Conservation (phyloP, 768 basidiomycete species). For the Tephrocybe sp. region DNA sequence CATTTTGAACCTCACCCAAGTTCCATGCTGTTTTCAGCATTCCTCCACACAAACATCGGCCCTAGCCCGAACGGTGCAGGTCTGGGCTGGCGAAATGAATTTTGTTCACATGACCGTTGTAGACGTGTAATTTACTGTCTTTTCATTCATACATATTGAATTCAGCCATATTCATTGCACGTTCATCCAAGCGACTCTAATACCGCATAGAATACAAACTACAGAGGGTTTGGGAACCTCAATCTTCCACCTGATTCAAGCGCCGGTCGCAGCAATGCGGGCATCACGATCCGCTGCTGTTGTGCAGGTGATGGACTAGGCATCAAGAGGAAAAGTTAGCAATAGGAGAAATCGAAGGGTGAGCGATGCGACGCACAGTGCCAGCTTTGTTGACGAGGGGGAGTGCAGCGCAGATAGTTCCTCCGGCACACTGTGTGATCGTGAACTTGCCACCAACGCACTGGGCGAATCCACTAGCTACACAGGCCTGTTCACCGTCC, state of each 20-base stretch:
- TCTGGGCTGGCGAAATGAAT: too few species aligned
- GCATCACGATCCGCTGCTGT: slow-evolving; percentile 18
- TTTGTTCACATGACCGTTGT: too few species aligned
- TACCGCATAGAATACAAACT: not conserved
- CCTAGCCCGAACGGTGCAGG: too few species aligned
- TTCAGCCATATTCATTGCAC: not conserved
- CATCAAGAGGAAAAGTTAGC: not conserved
- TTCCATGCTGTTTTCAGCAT: too few species aligned
- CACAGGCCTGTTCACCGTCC: slow-evolving; percentile 21
- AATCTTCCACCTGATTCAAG: slow-evolving; percentile 4
- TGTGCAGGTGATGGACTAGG: slow-evolving; percentile 17
- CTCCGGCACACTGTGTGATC: slow-evolving; percentile 27
- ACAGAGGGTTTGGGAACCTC: not conserved
- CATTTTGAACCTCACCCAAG: too few species aligned
- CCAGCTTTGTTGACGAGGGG: slow-evolving; percentile 29
- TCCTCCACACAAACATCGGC: too few species aligned
- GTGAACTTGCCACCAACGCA: slow-evolving; percentile 23
- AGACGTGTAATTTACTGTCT: too few species aligned
- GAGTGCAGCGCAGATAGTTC: slow-evolving; percentile 28
- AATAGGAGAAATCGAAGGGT: not conserved
- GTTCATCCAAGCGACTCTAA: not conserved
- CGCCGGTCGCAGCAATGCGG: slow-evolving; percentile 20
- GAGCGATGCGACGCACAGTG: slow-evolving; percentile 17
- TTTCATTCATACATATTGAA: too few species aligned
- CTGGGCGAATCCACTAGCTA: slow-evolving; percentile 22